These are phyloP conservation scores for Amniculicola lignicola DNA, from an alignment of 495 filamentous ascomycete species.

Conservation along the genomic window DNA sequence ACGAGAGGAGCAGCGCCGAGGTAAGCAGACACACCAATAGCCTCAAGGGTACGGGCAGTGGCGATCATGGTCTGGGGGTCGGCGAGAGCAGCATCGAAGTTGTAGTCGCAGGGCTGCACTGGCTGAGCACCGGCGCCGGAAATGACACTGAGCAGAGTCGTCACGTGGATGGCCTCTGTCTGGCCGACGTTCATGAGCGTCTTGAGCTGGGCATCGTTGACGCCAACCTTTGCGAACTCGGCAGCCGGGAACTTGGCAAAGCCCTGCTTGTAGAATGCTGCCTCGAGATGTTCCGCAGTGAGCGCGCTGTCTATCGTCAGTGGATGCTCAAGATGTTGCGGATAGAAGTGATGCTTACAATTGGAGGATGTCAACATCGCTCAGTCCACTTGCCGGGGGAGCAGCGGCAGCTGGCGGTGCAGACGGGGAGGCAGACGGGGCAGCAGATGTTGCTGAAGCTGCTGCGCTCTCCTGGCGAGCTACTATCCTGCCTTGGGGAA, in stretches of 20 bases:
- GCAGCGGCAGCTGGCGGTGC: conserved; percentile 13
- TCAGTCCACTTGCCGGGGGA: conserved; percentile 44
- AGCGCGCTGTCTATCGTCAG: conserved; percentile 49
- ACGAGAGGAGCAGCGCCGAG: conserved; percentile 61
- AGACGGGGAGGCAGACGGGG: conserved; percentile 5
- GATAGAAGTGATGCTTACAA: conserved; percentile 51
- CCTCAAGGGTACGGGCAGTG: conserved; percentile 59
- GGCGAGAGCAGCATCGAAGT: conserved; percentile 56
- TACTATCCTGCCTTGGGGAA: conserved; percentile 4
- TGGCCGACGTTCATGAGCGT: conserved; percentile 52
- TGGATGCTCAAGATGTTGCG: conserved; percentile 11
- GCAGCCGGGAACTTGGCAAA: conserved; percentile 58
- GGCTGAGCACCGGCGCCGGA: conserved; percentile 53
- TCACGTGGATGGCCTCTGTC: conserved; percentile 58
- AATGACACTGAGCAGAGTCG: conserved; percentile 54
- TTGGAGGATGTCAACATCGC: conserved; percentile 66
- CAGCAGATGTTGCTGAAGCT: neutral
- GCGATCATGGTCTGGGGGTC: conserved; percentile 58
- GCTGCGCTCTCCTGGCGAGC: conserved; percentile 13
- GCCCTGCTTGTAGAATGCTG: conserved; percentile 59
- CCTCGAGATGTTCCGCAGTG: conserved; percentile 63
- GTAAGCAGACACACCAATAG: conserved; percentile 58
- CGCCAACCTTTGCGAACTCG: conserved; percentile 57
- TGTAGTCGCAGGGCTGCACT: conserved; percentile 58
- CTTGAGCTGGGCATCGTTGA: conserved; percentile 48